phyloP scores from a whole-genome alignment of 2,329 filamentous ascomycete genomes.

The Pseudogymnoascus sp. region DNA sequence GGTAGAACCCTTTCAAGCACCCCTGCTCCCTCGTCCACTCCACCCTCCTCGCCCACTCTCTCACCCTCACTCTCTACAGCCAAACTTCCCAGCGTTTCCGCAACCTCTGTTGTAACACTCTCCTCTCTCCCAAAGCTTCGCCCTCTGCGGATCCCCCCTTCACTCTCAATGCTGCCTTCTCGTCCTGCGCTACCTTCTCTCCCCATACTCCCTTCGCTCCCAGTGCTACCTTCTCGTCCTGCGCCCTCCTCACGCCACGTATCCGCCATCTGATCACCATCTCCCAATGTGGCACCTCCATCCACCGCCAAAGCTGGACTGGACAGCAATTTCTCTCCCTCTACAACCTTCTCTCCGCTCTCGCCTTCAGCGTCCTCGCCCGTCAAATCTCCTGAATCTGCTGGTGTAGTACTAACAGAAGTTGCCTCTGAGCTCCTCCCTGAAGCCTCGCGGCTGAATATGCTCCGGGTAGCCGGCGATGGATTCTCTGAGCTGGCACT shows the following conservation, averaged over 20 bases:
- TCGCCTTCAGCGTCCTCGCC: not conserved
- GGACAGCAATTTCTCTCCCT: not conserved
- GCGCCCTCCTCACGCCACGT: not conserved
- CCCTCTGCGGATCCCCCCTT: not conserved
- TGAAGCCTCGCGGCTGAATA: not conserved
- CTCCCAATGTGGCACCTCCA: not conserved
- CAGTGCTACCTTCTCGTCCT: not conserved
- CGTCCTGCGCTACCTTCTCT: not conserved
- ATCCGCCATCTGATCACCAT: not conserved
- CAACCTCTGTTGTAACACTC: not conserved
- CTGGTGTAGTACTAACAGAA: not conserved
- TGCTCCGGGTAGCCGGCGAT: not conserved
- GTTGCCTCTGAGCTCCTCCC: not conserved
- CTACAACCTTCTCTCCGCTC: not conserved
- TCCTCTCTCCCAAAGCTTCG: not conserved
- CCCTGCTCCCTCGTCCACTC: not conserved
- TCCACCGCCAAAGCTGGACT: not conserved
- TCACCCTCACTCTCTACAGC: not conserved
- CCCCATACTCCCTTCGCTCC: not conserved
- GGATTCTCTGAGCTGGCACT: not conserved
- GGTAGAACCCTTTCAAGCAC: not conserved
- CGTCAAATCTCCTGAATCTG: not conserved
- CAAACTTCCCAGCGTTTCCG: not conserved
- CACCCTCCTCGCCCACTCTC: not conserved
- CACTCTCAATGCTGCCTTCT: not conserved